Evolutionary conservation across 805 yeast species (phyloP), one percentile per base, ranked within the genome.

Genomic region (Metschnikowia drakensbergensis): DNA sequence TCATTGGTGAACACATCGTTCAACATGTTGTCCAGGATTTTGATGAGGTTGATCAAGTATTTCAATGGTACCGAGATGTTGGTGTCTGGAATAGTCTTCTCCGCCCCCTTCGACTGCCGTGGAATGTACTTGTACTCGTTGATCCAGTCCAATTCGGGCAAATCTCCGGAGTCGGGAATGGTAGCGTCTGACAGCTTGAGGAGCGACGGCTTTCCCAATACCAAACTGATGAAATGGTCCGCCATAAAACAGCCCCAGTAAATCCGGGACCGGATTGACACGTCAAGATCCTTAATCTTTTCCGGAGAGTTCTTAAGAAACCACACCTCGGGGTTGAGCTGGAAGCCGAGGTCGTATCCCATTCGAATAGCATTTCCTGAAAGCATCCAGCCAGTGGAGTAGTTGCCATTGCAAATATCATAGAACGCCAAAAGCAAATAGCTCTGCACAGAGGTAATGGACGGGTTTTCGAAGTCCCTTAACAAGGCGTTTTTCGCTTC

Each of bases 171-270:
- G 51, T 80, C 84, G 0, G 82, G 81, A 10, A 82, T 79, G 0
- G 85, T 75, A 0, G 86, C 80, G 53, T 82, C 83, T 38, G 76
- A 71, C 43, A 77, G 69, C 56, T 81, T 78, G 44, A 82, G 61
- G 1, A 76, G 64, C 0, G 83, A 75, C 0, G 85, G 84, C 45
- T 86, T 64, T 3, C 88, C 88, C 41, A 81, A 63, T 43, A 81
- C 66, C 33, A 82, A 64, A 58, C 84, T 77, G 32, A 82, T 79
- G 55, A 82, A 78, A 58, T 81, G 86, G 60, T 82, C 88, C 2
- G 83, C 83, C 48, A 82, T 66, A 60, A 77, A 82, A 43, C 82
- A 75, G 3, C 87, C 87, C 88, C 88, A 82, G 59, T 79, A 80
- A 8, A 82, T 78, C 49, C 88, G 66, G 43, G 81, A 74, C 49